phyloP scores from a whole-genome alignment of 2,329 filamentous ascomycete species.

The Verticillium dahliae region DNA sequence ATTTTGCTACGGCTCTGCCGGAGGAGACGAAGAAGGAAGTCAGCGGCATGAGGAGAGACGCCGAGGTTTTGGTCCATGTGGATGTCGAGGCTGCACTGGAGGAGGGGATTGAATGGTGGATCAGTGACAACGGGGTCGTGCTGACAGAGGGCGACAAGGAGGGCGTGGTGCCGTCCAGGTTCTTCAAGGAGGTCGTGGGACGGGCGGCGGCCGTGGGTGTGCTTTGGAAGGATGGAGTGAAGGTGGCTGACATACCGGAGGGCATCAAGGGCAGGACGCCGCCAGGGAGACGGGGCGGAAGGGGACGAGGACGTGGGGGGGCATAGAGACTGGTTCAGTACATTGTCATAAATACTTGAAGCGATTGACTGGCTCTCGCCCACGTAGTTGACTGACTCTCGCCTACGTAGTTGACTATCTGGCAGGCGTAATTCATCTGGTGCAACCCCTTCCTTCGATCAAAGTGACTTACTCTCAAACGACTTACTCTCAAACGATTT shows the following conservation, averaged over 20 bases:
- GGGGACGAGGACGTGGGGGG: slow-evolving; percentile 8
- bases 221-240: slow-evolving; percentile 64
- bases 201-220: slow-evolving; percentile 53
- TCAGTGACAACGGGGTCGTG: slow-evolving; percentile 72
- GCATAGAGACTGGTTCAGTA: neutral
- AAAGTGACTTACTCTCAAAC: no score
- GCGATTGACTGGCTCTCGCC: no score
- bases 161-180: slow-evolving; percentile 57
- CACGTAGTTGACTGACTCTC: no score
- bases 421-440: no score
- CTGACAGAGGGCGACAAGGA: slow-evolving; percentile 53
- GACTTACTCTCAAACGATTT: no score
- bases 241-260: slow-evolving; percentile 60
- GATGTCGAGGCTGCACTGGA: slow-evolving; percentile 62
- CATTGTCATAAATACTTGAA: neutral
- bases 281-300: slow-evolving; percentile 32
- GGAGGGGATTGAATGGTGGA: slow-evolving; percentile 65
- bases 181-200: slow-evolving; percentile 66
- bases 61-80: slow-evolving; percentile 72
- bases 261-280: slow-evolving; percentile 43
- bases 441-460: no score
- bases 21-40: slow-evolving; percentile 46
- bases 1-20: slow-evolving; percentile 74
- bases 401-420: no score
- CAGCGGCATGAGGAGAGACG: slow-evolving; percentile 73